Base-by-base conservation (phyloP, 2,329 filamentous ascomycete genomes). In the Aspergillus phoenicis region DNA sequence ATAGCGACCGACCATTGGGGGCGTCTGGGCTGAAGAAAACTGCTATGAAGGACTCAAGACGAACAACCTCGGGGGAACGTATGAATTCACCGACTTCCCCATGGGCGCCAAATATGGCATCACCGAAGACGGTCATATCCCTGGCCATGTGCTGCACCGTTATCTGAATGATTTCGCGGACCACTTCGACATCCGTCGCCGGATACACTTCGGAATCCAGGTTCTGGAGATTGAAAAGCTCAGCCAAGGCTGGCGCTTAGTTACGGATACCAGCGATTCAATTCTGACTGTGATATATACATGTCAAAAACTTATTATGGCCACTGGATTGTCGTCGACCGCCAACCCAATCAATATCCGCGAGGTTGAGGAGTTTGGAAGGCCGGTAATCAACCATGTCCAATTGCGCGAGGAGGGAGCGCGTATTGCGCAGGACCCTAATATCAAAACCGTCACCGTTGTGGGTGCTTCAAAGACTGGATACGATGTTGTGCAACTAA, bases 401-500 rank as follows among this genome's bases (percentile, higher is more conserved):
- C 30, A 33, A 13, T 10, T 33, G 30, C 30, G 30, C 11, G 30
- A 33, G 10, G 10, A 33, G 30, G 30, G 30, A 11, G 30, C 30
- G 10, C 30, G 30, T 11, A 33, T 33, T 33, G 45, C 45, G 8
- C n/a, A 49, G 20, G 45, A 49, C 24, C 20, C 5, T 15, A 15
- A 20, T 24, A n/a, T 24, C 5, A 28, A 49, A 5, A 7, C 8
- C 7, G 45, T 24, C 13, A 24, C 20, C 20, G 45, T 49, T 28
- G 59, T 57, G 20, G 59, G 59, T 6, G 59, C 53, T 10, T 57
- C 59, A 15, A 91, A 91, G 71, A 87, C 83, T 2, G 87, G 86
- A 0, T 89, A 83, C 79, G 88, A 91, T 71, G 81, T 84, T 10
- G 85, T 86, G 0, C 89, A 89, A 64, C 79, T 84, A 1, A 87